Conservation (phyloP, 2,329 filamentous ascomycete genomes). For the Fusarium keratoplasticum region DNA sequence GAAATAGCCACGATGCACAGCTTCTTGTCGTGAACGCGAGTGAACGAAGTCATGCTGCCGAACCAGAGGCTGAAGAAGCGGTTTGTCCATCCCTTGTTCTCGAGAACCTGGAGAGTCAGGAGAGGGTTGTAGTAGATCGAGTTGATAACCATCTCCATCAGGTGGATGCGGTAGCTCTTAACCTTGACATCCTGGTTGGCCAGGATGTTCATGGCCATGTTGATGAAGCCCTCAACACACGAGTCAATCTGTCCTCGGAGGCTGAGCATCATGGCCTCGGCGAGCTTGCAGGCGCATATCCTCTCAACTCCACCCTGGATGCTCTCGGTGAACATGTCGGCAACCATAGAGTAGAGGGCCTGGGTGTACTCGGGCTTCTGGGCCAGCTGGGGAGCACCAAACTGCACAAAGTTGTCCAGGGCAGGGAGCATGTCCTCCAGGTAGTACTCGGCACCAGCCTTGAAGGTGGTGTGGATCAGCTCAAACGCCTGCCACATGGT, state of each 20-base stretch:
- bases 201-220: constrained; percentile 87
- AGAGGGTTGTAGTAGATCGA: constrained; percentile 96
- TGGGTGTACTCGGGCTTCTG: constrained; percentile 89
- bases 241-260: constrained; percentile 89
- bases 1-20: constrained; percentile 95
- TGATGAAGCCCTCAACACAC: constrained; percentile 89
- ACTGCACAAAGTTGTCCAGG: constrained; percentile 97
- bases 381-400: constrained; percentile 82
- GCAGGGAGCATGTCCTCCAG: constrained; percentile 99
- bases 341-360: constrained; percentile 92
- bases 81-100: constrained; percentile 94
- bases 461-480: constrained; percentile 96
- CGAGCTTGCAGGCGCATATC: constrained; percentile 97
- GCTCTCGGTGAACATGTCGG: constrained; percentile 91
- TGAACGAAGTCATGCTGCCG: constrained; percentile 92
- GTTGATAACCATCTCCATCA: constrained; percentile 99
- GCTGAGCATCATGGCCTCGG: constrained; percentile 97
- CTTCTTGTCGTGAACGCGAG: constrained; percentile 97
- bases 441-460: constrained; percentile 95
- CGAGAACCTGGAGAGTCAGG: constrained; percentile 86
- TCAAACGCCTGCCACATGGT: constrained; percentile 99
- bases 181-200: constrained; percentile 81
- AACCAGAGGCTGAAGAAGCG: constrained; percentile 99
- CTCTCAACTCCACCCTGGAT: constrained; percentile 94
- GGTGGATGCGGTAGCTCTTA: constrained; percentile 93